Conservation (phyloP, 192 early-diverging fungal species). For the Coemansia sp. region DNA sequence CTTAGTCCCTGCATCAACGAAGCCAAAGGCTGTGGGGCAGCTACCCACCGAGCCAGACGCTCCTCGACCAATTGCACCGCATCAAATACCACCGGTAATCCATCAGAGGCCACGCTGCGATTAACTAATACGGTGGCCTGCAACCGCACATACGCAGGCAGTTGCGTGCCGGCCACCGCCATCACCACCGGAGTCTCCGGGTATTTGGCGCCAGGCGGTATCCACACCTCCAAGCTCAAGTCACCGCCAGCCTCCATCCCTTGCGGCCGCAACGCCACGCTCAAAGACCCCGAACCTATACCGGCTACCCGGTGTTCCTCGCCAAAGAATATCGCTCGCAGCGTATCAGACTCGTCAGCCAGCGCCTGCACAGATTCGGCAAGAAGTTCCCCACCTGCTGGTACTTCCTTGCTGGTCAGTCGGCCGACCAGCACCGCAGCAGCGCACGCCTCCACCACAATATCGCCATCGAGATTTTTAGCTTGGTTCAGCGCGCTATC, state of each 20-base stretch:
- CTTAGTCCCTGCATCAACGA: constrained; percentile 21
- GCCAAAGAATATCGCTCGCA: constrained; percentile 34
- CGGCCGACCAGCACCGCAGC: constrained; percentile 8
- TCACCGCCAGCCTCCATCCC: constrained; percentile 18
- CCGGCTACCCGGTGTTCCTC: constrained; percentile 14
- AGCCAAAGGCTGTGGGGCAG: constrained; percentile 28
- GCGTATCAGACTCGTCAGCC: constrained; percentile 26
- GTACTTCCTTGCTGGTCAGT: constrained; percentile 2
- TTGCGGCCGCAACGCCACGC: constrained; percentile 15
- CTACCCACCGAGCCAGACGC: constrained; percentile 35
- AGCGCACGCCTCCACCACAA: constrained; percentile 14
- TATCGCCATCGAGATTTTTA: not conserved
- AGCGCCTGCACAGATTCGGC: not conserved
- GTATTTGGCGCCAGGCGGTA: constrained; percentile 63
- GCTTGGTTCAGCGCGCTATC: not conserved
- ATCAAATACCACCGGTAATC: constrained; percentile 60
- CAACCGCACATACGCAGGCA: constrained; percentile 74
- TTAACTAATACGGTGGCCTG: constrained; percentile 59
- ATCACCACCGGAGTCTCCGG: constrained; percentile 65
- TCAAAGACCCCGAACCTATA: constrained; percentile 4
- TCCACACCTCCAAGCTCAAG: constrained; percentile 63
- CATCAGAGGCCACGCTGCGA: constrained; percentile 10
- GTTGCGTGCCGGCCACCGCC: constrained; percentile 61
- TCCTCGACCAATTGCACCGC: constrained; percentile 63
- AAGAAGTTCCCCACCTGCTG: not conserved